Evolutionary conservation across 2,329 filamentous ascomycete genomes (phyloP).

Genomic region (Monosporascus cannonballus): DNA sequence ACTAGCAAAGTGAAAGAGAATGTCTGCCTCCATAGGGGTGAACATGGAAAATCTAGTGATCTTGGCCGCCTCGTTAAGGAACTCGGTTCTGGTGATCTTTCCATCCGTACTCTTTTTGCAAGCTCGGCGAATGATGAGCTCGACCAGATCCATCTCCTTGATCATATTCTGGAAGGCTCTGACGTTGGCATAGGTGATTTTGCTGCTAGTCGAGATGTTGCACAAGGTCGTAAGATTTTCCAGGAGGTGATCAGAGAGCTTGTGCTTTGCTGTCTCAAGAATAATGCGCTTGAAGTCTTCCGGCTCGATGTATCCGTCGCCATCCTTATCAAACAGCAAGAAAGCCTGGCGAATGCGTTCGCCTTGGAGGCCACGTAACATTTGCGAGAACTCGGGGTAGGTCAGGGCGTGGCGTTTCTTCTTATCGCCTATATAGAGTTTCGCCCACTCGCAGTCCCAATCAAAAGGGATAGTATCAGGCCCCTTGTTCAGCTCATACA

Average conservation of each 20-base stretch:
- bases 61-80: constrained; percentile 86
- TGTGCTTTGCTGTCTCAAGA: constrained; percentile 84
- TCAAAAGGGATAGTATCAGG: constrained; percentile 83
- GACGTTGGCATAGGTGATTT: constrained; percentile 96
- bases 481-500: constrained; percentile 88
- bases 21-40: constrained; percentile 97
- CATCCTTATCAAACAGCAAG: constrained; percentile 82
- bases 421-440: constrained; percentile 84
- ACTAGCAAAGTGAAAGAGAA: constrained; percentile 96
- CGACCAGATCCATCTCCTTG: constrained; percentile 94
- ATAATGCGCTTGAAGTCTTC: constrained; percentile 97
- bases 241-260: constrained; percentile 92
- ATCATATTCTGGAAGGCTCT: constrained; percentile 98
- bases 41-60: constrained; percentile 93
- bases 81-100: constrained; percentile 90
- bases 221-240: constrained; percentile 87
- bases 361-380: constrained; percentile 92
- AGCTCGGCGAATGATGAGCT: constrained; percentile 85
- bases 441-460: constrained; percentile 96
- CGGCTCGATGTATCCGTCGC: constrained; percentile 90
- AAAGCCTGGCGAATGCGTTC: constrained; percentile 96
- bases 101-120: constrained; percentile 77
- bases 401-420: constrained; percentile 86
- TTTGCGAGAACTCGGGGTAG: constrained; percentile 95
- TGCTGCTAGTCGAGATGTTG: constrained; percentile 86